Evolutionary conservation across 306 rosid species (phyloP).

Genomic region (Rosa persica): DNA sequence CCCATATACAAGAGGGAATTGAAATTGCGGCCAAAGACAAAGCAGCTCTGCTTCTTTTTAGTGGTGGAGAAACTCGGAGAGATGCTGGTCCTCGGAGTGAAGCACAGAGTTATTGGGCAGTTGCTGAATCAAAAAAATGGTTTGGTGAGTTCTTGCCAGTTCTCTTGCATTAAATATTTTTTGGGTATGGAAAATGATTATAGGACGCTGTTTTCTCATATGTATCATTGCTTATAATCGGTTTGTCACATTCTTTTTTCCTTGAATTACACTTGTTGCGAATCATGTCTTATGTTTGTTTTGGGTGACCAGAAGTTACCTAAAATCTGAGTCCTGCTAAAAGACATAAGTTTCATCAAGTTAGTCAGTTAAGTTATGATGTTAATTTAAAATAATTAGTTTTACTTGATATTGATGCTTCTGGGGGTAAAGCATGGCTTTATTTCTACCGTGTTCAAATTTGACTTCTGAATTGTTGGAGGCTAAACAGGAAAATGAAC

Average conservation of each 20-base stretch:
- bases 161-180: not conserved
- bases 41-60: slow-evolving; percentile 68
- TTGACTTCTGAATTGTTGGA: not conserved
- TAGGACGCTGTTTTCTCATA: no score
- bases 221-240: not conserved
- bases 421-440: not conserved
- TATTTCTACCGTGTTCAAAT: not conserved
- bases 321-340: not conserved
- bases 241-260: not conserved
- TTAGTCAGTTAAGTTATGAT: not conserved
- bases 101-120: slow-evolving; percentile 98
- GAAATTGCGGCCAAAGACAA: slow-evolving; percentile 58
- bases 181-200: not conserved
- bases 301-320: not conserved
- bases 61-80: slow-evolving; percentile 94
- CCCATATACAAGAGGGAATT: slow-evolving; percentile 66
- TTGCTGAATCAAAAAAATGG: slow-evolving; percentile 81
- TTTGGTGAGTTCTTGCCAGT: slow-evolving; percentile 59
- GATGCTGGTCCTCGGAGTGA: slow-evolving; percentile 93
- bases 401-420: not conserved
- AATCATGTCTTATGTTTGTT: not conserved
- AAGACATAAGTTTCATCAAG: not conserved
- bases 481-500: not conserved
- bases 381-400: not conserved
- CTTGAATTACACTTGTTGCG: not conserved